Conservation (phyloP, 106 monocot genomes). For the Phalaenopsis equestris region DNA sequence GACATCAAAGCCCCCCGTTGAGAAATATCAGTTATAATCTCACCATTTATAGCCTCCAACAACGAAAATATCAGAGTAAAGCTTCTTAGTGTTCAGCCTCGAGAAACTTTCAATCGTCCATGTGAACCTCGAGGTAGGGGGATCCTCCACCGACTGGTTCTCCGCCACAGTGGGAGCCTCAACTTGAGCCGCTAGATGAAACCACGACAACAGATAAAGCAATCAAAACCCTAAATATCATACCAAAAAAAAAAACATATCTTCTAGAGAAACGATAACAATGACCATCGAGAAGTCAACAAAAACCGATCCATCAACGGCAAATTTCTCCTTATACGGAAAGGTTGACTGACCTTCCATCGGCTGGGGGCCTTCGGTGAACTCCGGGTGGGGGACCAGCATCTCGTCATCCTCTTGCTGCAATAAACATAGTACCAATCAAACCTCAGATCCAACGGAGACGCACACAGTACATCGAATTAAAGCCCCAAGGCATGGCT, state of each 20-base stretch:
- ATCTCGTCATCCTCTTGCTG: slow-evolving; percentile 50
- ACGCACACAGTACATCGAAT: slow-evolving; percentile 1
- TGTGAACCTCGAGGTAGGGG: slow-evolving; percentile 65
- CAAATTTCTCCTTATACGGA: neutral
- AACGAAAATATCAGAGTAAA: slow-evolving; percentile 74
- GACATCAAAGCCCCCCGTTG: neutral
- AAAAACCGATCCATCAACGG: neutral
- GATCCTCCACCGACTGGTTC: slow-evolving; percentile 78
- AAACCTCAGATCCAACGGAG: slow-evolving; percentile 29
- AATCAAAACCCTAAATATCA: neutral
- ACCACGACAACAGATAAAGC: slow-evolving; percentile 2
- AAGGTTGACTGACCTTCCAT: slow-evolving; percentile 33
- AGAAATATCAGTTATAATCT: neutral
- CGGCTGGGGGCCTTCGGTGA: slow-evolving; percentile 30
- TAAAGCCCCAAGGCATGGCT: slow-evolving; percentile 5
- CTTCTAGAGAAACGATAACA: neutral
- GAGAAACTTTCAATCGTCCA: slow-evolving; percentile 94
- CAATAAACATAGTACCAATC: slow-evolving; percentile 10
- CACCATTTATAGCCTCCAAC: slow-evolving; percentile 94
- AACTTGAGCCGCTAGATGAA: slow-evolving; percentile 33
- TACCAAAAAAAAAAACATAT: neutral
- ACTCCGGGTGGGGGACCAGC: slow-evolving; percentile 41
- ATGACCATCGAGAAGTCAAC: neutral
- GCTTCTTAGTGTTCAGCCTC: slow-evolving; percentile 83
- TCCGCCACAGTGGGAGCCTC: slow-evolving; percentile 53